Base-by-base conservation (phyloP, 768 basidiomycete genomes). In the Tulasnella sp. region DNA sequence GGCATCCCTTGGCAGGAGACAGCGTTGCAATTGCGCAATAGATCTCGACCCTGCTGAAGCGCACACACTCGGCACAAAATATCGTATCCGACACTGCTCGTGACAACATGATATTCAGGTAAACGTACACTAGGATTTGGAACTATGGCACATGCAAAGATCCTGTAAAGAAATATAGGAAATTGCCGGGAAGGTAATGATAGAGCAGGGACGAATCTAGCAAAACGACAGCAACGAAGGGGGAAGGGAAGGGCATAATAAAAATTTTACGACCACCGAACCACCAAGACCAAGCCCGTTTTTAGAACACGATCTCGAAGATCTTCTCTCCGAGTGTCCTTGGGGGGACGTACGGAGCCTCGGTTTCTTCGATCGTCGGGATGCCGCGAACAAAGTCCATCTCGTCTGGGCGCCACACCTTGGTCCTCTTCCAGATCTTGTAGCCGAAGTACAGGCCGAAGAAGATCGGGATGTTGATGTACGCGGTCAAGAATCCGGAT, bases 311-410 rank as follows among this genome's bases (percentile, higher is more conserved):
- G 6, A 86, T 69, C 3, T 84, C 84, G 74, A 85, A 87, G 76
- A 91, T 86, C 79, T 88, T 88, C 79, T 88, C 87, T 75, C 82
- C 77, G 55, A 91, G 81, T 26, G 87, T 90, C 72, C 80, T 85
- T 3, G 91, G 90, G 6, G 86, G 86, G 0, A 83, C 83, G 80
- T 87, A 86, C 0, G 88, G 88, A 5, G 82, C 71, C 80, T 91
- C 92, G 0, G 92, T 93, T 84, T 93, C 91, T 83, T 91, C 91
- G 40, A 89, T 71, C 0, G 88, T 87, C 2, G 92, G 92, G 77
- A 93, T 90, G 75, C 91, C 88, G 89, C 91, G 91, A 78, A 89
- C 87, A 79, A 92, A 91, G 83, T 93, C 92, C 88, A 92, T 91
- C 80, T 93, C 89, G 32, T 85, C 77, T 2, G 89, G 85, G 78